phyloP scores from a whole-genome alignment of 306 rosid genomes.

The Inga laurina region DNA sequence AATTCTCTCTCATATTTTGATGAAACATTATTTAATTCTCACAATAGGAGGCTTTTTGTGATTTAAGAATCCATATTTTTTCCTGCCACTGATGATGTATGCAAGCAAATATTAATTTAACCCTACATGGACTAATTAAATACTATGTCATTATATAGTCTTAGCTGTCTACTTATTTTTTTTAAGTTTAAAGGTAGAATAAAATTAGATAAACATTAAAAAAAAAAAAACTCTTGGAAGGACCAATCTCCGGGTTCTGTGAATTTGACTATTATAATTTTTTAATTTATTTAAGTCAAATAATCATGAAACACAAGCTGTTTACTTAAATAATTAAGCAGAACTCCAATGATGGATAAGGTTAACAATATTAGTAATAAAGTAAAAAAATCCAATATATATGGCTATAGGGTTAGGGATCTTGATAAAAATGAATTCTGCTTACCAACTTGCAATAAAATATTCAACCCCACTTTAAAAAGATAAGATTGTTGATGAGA shows the following conservation, averaged over 20 bases:
- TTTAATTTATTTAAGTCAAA: constrained; percentile 18
- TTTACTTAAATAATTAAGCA: background rate
- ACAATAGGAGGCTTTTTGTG: constrained; percentile 2
- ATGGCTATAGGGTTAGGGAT: background rate
- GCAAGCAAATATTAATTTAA: background rate
- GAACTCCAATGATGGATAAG: constrained; percentile 32
- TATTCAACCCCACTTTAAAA: constrained; percentile 21
- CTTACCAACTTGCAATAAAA: constrained; percentile 26
- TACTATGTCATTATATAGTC: background rate
- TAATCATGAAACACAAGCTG: background rate
- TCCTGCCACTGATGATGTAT: constrained; percentile 8
- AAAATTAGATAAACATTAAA: background rate
- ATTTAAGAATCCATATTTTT: constrained; percentile 15
- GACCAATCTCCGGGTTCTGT: constrained; percentile 5
- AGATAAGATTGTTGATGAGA: constrained; percentile 12
- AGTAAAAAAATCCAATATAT: background rate
- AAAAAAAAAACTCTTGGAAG: background rate
- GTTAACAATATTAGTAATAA: background rate
- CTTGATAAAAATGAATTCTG: constrained; percentile 20
- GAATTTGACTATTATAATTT: constrained; percentile 43
- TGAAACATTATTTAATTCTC: background rate
- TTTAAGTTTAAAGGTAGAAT: background rate
- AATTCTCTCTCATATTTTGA: background rate
- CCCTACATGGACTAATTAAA: background rate
- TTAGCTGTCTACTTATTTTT: background rate